These are phyloP conservation scores for Trichoderma guizhouense DNA, from an alignment of 2,329 filamentous ascomycete species.

Conservation along the genomic window DNA sequence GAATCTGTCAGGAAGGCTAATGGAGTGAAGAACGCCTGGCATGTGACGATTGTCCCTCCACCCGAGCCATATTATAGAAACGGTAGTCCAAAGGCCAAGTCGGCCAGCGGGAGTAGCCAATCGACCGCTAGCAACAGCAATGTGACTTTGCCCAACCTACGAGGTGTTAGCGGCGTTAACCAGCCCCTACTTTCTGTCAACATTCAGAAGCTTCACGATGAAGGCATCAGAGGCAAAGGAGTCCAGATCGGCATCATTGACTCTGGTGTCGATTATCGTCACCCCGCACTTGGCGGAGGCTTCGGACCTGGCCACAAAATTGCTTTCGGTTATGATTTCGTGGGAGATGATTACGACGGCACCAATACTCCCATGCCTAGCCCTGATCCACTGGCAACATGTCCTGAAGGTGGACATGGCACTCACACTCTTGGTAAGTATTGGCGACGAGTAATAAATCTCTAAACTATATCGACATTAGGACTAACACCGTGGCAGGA, in stretches of 20 bases:
- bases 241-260: conserved; percentile 20
- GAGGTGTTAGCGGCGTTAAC: neutral
- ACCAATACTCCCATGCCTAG: conserved; percentile 20
- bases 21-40: conserved; percentile 7
- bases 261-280: conserved; percentile 51
- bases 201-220: conserved; percentile 19
- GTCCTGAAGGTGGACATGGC: conserved; percentile 21
- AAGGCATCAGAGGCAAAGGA: conserved; percentile 20
- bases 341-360: conserved; percentile 25
- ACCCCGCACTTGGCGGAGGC: conserved; percentile 57
- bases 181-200: conserved; percentile 15
- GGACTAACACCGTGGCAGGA: neutral
- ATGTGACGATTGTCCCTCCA: neutral
- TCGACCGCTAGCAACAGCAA: too few species aligned
- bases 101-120: neutral
- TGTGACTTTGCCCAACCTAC: neutral
- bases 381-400: conserved; percentile 24
- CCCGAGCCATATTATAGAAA: neutral
- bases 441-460: too few species aligned
- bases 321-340: conserved; percentile 25
- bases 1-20: neutral
- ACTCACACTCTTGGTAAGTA: conserved; percentile 21
- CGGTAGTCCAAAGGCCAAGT: neutral
- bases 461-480: too few species aligned
- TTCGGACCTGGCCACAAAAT: conserved; percentile 50